These are phyloP conservation scores for Lipomyces kockii DNA, from an alignment of 805 yeast genomes.

Conservation along the genomic window DNA sequence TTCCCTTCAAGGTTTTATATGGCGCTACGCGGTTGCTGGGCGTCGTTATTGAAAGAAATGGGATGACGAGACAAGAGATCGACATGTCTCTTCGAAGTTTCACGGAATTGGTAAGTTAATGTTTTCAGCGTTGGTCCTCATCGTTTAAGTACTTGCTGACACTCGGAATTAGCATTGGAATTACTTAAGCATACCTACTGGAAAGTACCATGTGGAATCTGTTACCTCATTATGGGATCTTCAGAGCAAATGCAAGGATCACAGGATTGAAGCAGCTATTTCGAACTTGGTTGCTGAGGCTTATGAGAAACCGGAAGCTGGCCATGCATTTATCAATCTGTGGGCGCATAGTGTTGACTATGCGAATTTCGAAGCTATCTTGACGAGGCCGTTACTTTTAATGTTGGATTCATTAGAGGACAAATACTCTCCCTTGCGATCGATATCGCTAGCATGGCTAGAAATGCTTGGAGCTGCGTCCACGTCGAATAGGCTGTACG, in stretches of 20 bases:
- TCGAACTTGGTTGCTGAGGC: slow-evolving; percentile 56
- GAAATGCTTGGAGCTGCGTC: slow-evolving; percentile 37
- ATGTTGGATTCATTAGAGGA: slow-evolving; percentile 66
- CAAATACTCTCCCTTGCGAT: slow-evolving; percentile 47
- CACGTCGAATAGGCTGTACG: slow-evolving; percentile 60
- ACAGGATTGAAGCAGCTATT: slow-evolving; percentile 73
- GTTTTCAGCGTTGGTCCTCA: not conserved
- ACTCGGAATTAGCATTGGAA: slow-evolving; percentile 54
- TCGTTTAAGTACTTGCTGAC: slow-evolving; percentile 30
- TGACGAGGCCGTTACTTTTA: slow-evolving; percentile 67
- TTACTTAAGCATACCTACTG: slow-evolving; percentile 55
- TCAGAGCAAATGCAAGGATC: slow-evolving; percentile 55
- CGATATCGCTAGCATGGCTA: slow-evolving; percentile 35
- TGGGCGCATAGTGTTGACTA: slow-evolving; percentile 76
- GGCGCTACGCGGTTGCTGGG: slow-evolving; percentile 36
- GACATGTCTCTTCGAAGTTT: slow-evolving; percentile 32
- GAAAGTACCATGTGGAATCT: slow-evolving; percentile 69
- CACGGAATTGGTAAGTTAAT: slow-evolving; percentile 28
- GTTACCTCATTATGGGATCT: slow-evolving; percentile 68
- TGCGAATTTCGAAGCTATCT: slow-evolving; percentile 49
- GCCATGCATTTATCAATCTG: slow-evolving; percentile 62
- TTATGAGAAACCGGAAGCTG: slow-evolving; percentile 48
- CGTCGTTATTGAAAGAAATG: slow-evolving; percentile 33
- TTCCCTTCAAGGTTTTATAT: slow-evolving; percentile 33
- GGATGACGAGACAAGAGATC: slow-evolving; percentile 28